Evolutionary conservation across 2,329 filamentous ascomycete species (phyloP), one percentile per base, ranked within the genome.

Genomic region (Emydomyces testavorans): DNA sequence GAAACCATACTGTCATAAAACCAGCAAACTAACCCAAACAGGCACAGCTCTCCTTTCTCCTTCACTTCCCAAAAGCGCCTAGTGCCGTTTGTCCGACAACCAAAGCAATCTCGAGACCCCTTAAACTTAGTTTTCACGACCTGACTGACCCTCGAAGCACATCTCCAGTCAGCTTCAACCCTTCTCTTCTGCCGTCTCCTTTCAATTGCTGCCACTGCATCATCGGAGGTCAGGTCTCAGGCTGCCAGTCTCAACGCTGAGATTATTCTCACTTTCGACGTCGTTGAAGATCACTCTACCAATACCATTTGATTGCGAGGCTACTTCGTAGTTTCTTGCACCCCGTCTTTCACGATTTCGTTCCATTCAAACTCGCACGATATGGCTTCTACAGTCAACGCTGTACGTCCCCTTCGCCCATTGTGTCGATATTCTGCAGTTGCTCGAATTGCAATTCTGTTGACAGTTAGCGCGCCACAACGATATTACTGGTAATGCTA

Each of bases 361-460:
- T 34, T 46, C 37, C 28, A 49, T 44, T 44, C 50, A 54, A 41
- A 46, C 28, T 39, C 39, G 54, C 56, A 60, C 62, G 71, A 60
- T 61, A 74, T 74, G 71, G 74, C 72, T 60, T 72, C 71, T 59
- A 69, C 71, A 58, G 65, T 73, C 61, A 72, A 70, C 62, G 71
- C 71, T 65, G 71, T 75, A 73, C 60, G 71, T 55, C 21, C 23
- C 32, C 8, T 44, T n/a, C 18, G 2, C 13, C 29, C 20, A 3
- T 15, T 21, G 13, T 36, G 7, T 28, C 26, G n/a, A n/a, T 24
- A 7, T 13, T 16, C 8, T 35, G 13, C 13, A 18, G 35, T 26
- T 26, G 16, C 20, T 5, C 20, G 21, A n/a, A 1, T n/a, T 35
- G 31, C 29, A n/a, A n/a, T 20, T n/a, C 32, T 46, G 41, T 35